Evolutionary conservation across 495 filamentous ascomycete genomes (phyloP).

Genomic region (Podospora anserina): DNA sequence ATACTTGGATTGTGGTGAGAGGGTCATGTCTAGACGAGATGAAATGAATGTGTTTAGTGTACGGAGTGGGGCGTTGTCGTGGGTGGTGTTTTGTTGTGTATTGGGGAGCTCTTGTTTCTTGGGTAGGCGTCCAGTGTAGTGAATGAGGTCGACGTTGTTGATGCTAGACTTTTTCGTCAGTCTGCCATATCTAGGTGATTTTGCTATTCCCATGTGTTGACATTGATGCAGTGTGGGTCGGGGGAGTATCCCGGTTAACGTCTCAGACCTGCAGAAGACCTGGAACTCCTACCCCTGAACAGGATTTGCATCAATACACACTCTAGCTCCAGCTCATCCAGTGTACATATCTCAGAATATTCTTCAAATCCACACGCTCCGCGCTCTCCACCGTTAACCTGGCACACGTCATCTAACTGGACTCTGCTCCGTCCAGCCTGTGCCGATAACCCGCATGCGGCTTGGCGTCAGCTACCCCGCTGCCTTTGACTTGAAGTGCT

Average conservation of each 20-base stretch:
- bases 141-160: neutral
- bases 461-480: conserved; percentile 12
- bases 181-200: no score
- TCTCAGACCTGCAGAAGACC: neutral
- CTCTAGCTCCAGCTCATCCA: neutral
- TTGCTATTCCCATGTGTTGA: no score
- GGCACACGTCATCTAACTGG: neutral
- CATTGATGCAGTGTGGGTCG: no score
- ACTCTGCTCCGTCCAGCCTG: conserved; percentile 1
- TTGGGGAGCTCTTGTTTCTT: no score
- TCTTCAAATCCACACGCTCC: neutral
- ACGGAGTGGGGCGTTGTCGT: neutral
- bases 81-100: no score
- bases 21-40: neutral
- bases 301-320: neutral
- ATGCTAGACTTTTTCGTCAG: no score
- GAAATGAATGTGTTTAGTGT: neutral
- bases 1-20: neutral
- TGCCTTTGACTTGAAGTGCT: no score
- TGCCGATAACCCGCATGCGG: conserved; percentile 4
- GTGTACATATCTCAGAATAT: neutral
- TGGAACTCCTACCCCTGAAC: neutral
- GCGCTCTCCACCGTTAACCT: neutral
- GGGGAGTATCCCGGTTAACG: neutral
- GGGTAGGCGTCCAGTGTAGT: no score